Base-by-base conservation (phyloP, 352 stramenopile genomes). In the Saprolegnia diclina region DNA sequence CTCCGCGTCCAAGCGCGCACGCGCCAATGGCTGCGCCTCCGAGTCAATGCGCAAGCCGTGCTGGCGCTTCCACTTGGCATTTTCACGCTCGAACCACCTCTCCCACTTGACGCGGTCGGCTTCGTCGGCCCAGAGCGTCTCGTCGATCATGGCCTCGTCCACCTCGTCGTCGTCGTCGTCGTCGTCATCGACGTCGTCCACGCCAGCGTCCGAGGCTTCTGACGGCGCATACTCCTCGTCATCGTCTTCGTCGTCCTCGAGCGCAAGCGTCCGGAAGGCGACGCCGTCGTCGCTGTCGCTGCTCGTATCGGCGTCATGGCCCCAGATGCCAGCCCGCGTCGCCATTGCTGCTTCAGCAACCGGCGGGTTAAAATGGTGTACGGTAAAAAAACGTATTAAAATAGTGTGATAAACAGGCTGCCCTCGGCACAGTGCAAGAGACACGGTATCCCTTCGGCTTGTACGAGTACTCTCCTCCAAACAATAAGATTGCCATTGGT, bases 21-120 rank as follows among this genome's bases (percentile, higher is more conserved):
- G 62, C 18, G 52, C 45, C 50, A 62, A 44, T 2, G 63, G 63
- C 37, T 45, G 63, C 21, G 63, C 63, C 21, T 69, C 63, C 21
- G 63, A 69, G 42, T 69, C 63, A 29, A 69, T 69, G 32, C 53
- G 48, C 11, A 18, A 69, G 19, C 63, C 63, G n/a, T 69, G 62
- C 53, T 69, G 62, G 48, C 63, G 63, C 40, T 54, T 35, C 63
- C 63, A 69, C 40, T 24, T 22, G 19, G 26, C 19, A 46, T 37
- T 69, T 21, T 24, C 45, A 1, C 63, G 45, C 26, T 69, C 63
- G 37, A 46, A 69, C 53, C 22, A 2, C 6, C 26, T 5, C 38
- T 26, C 35, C 63, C 63, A 69, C 19, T 63, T 18, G 5, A 22
- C 19, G n/a, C 50, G 46, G 7, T 69, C 63, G n/a, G 62, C 44